Percentiles rank a stretch among this genome's conserved stretches.
phyloP scores from a whole-genome alignment of 345 rosid species.

The Corymbia maculata region DNA sequence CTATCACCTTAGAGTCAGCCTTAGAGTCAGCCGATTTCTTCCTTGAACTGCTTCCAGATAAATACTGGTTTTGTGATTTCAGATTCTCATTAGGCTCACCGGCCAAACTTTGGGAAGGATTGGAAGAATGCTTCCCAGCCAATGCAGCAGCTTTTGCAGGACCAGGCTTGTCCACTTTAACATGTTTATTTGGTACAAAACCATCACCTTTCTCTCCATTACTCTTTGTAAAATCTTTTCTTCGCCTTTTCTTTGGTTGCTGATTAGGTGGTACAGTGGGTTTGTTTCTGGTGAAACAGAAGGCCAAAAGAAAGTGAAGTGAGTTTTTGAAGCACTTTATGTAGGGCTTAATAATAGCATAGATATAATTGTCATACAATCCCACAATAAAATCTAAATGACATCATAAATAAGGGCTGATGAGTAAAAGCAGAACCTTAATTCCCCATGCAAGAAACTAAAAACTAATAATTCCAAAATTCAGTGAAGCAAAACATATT shows the following conservation, averaged over 20 bases:
- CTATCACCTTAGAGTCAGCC: constrained; percentile 28
- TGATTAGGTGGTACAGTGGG: constrained; percentile 39
- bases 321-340: background rate
- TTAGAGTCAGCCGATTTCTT: constrained; percentile 48
- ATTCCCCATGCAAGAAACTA: background rate
- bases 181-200: constrained; percentile 37
- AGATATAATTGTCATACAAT: background rate
- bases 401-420: background rate
- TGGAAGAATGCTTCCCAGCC: constrained; percentile 17
- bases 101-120: constrained; percentile 20
- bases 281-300: constrained; percentile 36
- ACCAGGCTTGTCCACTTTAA: constrained; percentile 36
- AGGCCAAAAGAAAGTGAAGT: constrained; percentile 2
- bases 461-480: background rate
- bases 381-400: background rate
- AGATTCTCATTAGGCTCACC: constrained; percentile 20
- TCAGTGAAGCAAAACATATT: background rate
- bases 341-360: background rate
- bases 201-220: constrained; percentile 37
- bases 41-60: constrained; percentile 31
- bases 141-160: constrained; percentile 23
- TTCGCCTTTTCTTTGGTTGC: constrained; percentile 75
- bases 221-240: constrained; percentile 54
- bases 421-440: background rate
- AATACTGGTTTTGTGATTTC: constrained; percentile 33